These are phyloP conservation scores for Cercospora zeina DNA, from an alignment of 2,329 filamentous ascomycete species.

Conservation along the genomic window DNA sequence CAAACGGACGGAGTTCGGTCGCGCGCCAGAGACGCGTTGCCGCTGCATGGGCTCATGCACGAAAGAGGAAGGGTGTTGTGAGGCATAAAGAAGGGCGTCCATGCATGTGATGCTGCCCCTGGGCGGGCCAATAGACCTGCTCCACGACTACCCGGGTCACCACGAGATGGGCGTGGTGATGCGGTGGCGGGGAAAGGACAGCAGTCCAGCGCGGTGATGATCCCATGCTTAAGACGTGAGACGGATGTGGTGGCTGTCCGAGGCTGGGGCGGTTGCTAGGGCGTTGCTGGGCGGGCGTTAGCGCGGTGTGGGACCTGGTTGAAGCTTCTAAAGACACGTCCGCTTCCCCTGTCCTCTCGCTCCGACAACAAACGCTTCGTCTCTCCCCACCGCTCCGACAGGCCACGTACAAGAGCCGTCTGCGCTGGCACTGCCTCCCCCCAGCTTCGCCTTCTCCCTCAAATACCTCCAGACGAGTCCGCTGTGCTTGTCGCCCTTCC, in stretches of 20 bases:
- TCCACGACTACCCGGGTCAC: conserved; percentile 17
- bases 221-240: conserved; percentile 3
- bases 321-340: conserved; percentile 14
- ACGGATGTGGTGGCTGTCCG: not conserved
- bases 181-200: conserved; percentile 3
- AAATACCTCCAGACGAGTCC: conserved; percentile 11
- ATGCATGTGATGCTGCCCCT: conserved; percentile 20
- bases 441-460: not conserved
- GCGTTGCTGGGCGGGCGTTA: conserved; percentile 7
- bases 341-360: conserved; percentile 8
- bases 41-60: conserved; percentile 5
- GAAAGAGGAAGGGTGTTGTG: conserved; percentile 21
- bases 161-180: not conserved
- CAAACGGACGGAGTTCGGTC: not conserved
- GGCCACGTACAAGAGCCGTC: conserved; percentile 11
- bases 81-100: conserved; percentile 15
- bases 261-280: conserved; percentile 9
- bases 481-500: conserved; percentile 33
- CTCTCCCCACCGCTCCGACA: conserved; percentile 3
- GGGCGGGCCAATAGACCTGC: conserved; percentile 14
- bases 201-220: not conserved
- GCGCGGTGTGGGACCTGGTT: conserved; percentile 10
- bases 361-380: conserved; percentile 9
- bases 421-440: conserved; percentile 5
- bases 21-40: conserved; percentile 9